A percentile compares a stretch with the other conserved stretches of the same genome.
Conservation (phyloP, 768 basidiomycete genomes). For the Pisolithus marmoratus region DNA sequence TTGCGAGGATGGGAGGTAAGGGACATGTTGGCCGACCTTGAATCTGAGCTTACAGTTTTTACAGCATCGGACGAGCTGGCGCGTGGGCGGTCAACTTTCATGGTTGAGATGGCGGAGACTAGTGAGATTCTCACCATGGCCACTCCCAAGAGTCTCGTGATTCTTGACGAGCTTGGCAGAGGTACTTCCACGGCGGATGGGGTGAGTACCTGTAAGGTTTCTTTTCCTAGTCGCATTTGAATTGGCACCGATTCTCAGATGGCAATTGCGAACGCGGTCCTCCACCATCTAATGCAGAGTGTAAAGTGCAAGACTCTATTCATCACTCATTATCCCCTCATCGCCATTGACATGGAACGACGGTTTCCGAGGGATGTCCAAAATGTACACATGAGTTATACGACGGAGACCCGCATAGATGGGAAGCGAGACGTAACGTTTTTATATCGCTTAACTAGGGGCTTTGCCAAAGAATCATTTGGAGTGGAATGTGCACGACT, state of each 20-base stretch:
- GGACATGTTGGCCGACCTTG: not conserved
- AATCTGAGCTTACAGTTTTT: not conserved
- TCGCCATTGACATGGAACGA: slow-evolving; percentile 63
- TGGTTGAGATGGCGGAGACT: slow-evolving; percentile 96
- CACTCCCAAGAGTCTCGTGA: slow-evolving; percentile 72
- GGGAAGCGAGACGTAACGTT: slow-evolving; percentile 81
- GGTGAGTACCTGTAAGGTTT: slow-evolving; percentile 25
- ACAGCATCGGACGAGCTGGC: slow-evolving; percentile 83
- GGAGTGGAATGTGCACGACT: slow-evolving; percentile 90
- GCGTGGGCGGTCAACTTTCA: slow-evolving; percentile 87
- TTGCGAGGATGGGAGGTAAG: slow-evolving; percentile 87
- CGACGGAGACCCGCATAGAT: slow-evolving; percentile 60
- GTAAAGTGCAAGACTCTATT: slow-evolving; percentile 75
- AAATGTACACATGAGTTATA: slow-evolving; percentile 87
- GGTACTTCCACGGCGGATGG: slow-evolving; percentile 95
- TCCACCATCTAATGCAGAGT: slow-evolving; percentile 59
- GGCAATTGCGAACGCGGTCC: slow-evolving; percentile 80
- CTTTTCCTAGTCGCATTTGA: slow-evolving; percentile 1
- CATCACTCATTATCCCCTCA: slow-evolving; percentile 90
- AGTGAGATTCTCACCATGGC: slow-evolving; percentile 80
- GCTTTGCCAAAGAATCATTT: slow-evolving; percentile 79
- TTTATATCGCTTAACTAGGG: slow-evolving; percentile 68
- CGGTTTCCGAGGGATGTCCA: slow-evolving; percentile 56
- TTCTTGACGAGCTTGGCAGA: slow-evolving; percentile 85
- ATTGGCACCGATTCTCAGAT: slow-evolving; percentile 41